Conservation (phyloP, 73 alveolate species). For the Paramecium pentaurelia region DNA sequence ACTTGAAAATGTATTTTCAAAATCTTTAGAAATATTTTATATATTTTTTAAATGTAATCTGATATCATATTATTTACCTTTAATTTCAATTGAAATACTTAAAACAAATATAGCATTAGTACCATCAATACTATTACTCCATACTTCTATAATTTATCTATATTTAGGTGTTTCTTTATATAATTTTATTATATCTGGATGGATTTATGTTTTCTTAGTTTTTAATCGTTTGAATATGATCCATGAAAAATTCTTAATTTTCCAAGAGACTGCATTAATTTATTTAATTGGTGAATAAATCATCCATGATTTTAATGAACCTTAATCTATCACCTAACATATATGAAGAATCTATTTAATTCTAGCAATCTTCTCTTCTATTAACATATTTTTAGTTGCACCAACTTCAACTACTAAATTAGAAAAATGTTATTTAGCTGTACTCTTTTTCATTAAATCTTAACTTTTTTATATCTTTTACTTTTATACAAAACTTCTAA, state of each 20-base stretch:
- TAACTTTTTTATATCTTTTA: background rate
- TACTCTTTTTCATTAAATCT: background rate
- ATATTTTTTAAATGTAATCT: slow-evolving; percentile 11
- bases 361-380: background rate
- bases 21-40: background rate
- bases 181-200: background rate
- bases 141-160: background rate
- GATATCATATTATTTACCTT: background rate
- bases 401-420: slow-evolving; percentile 6
- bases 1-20: background rate
- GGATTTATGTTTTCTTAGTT: background rate
- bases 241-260: background rate
- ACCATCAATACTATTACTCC: slow-evolving; percentile 27
- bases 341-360: background rate
- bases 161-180: background rate
- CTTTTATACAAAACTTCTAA: background rate
- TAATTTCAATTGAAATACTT: background rate
- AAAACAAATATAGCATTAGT: slow-evolving; percentile 36
- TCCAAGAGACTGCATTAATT: background rate
- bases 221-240: background rate
- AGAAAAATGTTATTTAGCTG: background rate
- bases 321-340: background rate
- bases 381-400: background rate
- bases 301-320: background rate
- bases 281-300: background rate